Base-by-base conservation (phyloP, 768 basidiomycete genomes). In the Collybiopsis confluens region DNA sequence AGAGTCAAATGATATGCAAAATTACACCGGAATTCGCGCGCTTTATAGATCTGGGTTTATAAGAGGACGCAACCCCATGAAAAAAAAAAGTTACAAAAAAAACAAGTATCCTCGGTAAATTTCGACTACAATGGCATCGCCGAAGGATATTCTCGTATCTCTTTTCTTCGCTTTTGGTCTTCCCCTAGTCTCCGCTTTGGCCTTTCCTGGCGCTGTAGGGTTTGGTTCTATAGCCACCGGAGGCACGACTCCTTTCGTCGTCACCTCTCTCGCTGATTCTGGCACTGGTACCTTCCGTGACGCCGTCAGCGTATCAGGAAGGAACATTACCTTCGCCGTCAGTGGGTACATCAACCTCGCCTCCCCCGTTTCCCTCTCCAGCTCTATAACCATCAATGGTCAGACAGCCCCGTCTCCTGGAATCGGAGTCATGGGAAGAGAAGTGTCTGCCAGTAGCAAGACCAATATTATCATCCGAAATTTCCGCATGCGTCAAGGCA, bases 171-270 rank as follows among this genome's bases (percentile, higher is more conserved):
- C 30, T n/a, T 43, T 58, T 23, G 46, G 45, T 5, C 46, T 58
- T 18, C 57, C 59, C n/a, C 36, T 54, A 23, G 61, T 57, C 35
- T 60, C 61, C 24, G 59, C 56, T 15, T 21, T 62, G 10, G 61
- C 61, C 15, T 62, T 62, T 24, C 53, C 59, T 6, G 61, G 61
- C 7, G 61, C 61, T 36, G 59, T 62, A 15, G 61, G 61, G 10
- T 62, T 62, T 35, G 61, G 61, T n/a, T 62, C 61, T 13, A 37
- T 59, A n/a, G 61, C 61, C 18, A 62, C 61, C 18, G 61, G 61
- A 41, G 61, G 61, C 8, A 38, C 58, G 8, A 59, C 55, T 11
- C 44, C 61, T 11, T 62, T 59, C 55, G 48, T 57, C 28, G 61
- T 62, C 20, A 62, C 61, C 23, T 56, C 42, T 33, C 52, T 62